phyloP scores from a whole-genome alignment of 2,329 filamentous ascomycete genomes.

The Leptodontidium sp. region DNA sequence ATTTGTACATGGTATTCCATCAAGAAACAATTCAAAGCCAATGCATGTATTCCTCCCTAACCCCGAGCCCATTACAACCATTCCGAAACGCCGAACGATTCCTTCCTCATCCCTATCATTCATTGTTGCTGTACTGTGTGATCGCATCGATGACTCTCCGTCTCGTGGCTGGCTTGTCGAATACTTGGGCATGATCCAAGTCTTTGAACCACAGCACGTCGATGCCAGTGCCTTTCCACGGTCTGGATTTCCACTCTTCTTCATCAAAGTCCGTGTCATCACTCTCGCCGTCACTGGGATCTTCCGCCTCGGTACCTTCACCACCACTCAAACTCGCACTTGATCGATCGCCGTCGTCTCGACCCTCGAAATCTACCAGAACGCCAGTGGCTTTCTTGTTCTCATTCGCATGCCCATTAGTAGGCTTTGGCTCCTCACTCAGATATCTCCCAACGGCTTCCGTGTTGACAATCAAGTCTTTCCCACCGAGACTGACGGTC shows the following conservation, averaged over 20 bases:
- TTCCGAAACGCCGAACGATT: conserved; percentile 1
- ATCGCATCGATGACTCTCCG: conserved; percentile 47
- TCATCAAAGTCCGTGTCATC: conserved; percentile 30
- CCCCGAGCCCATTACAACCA: neutral
- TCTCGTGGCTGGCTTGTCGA: conserved; percentile 50
- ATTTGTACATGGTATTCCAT: conserved; percentile 10
- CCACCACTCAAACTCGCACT: conserved; percentile 27
- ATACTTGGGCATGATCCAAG: conserved; percentile 65
- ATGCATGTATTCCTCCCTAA: neutral
- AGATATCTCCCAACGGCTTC: conserved; percentile 61
- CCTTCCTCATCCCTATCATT: conserved; percentile 30
- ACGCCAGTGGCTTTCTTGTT: conserved; percentile 25
- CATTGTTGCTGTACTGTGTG: conserved; percentile 41
- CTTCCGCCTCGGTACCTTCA: conserved; percentile 37
- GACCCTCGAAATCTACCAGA: conserved; percentile 34
- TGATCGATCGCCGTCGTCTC: conserved; percentile 14
- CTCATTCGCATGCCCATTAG: conserved; percentile 24
- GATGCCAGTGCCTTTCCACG: conserved; percentile 43
- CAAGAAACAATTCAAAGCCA: too few relatives aligned
- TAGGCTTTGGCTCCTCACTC: conserved; percentile 35
- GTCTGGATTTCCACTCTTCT: conserved; percentile 46
- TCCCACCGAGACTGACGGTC: conserved; percentile 58
- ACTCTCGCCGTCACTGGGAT: conserved; percentile 36
- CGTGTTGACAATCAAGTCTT: conserved; percentile 64
- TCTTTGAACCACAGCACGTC: conserved; percentile 64